Evolutionary conservation across 495 filamentous ascomycete genomes (phyloP).

Genomic region (Hypoxylon subgilvum): DNA sequence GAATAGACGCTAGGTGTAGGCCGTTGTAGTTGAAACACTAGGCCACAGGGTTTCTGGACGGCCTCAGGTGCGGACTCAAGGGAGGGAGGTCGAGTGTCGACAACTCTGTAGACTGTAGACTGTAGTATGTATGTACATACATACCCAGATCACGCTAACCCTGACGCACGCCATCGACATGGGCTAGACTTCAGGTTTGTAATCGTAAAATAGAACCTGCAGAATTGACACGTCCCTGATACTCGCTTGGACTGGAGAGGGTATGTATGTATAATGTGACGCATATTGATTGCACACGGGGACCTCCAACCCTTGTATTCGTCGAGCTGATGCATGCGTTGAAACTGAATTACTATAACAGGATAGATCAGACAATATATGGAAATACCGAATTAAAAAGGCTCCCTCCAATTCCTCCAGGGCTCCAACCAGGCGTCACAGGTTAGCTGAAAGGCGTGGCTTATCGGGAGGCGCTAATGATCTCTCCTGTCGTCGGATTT

Average conservation of each 20-base stretch:
- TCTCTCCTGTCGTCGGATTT: conserved; percentile 33
- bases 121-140: neutral
- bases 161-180: conserved; percentile 10
- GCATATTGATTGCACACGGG: too few relatives aligned
- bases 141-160: conserved; percentile 19
- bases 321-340: conserved; percentile 4
- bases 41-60: too few relatives aligned
- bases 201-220: conserved; percentile 8
- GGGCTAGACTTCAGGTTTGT: conserved; percentile 1
- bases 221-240: conserved; percentile 26
- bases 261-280: conserved; percentile 5
- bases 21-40: conserved; percentile 24
- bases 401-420: too few relatives aligned
- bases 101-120: too few relatives aligned
- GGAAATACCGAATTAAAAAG: too few relatives aligned
- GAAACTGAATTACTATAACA: conserved; percentile 27
- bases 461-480: conserved; percentile 23
- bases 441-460: conserved; percentile 12
- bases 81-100: too few relatives aligned
- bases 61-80: too few relatives aligned
- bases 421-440: neutral
- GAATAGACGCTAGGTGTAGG: too few relatives aligned
- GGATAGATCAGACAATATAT: too few relatives aligned
- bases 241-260: conserved; percentile 4
- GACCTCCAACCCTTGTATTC: conserved; percentile 13